A percentile compares a stretch with the other conserved stretches of the same genome.
phyloP scores from a whole-genome alignment of 2,329 filamentous ascomycete genomes.

The Pseudomassariella vexata region DNA sequence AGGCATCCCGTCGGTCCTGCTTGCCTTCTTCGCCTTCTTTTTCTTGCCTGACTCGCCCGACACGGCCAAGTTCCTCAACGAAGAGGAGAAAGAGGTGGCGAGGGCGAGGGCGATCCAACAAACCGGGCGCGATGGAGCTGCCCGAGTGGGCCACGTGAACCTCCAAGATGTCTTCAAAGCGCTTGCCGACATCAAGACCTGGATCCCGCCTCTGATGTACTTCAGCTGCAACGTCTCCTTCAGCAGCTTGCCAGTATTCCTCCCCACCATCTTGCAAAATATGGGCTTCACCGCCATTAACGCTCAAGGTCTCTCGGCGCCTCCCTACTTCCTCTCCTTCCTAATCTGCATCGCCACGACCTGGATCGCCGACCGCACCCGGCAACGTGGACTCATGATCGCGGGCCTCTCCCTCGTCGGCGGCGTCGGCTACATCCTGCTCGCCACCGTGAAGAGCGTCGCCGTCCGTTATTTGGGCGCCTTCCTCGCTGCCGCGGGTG shows the following conservation, averaged over 20 bases:
- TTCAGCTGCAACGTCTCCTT: constrained; percentile 52
- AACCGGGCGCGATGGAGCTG: constrained; percentile 41
- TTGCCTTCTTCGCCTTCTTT: constrained; percentile 22
- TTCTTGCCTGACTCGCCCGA: constrained; percentile 40
- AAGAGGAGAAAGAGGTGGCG: constrained; percentile 53
- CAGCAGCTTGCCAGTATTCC: constrained; percentile 58
- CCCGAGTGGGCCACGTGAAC: constrained; percentile 38
- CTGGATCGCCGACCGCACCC: constrained; percentile 58
- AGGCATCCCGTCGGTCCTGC: constrained; percentile 25
- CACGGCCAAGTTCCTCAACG: constrained; percentile 46
- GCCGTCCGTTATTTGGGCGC: constrained; percentile 34
- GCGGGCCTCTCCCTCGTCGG: constrained; percentile 49
- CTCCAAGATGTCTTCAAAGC: constrained; percentile 40
- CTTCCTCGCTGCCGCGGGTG: constrained; percentile 49
- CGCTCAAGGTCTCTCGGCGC: constrained; percentile 67
- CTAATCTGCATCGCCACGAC: constrained; percentile 55
- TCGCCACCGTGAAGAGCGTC: constrained; percentile 45
- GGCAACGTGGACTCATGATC: constrained; percentile 59
- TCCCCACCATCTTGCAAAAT: constrained; percentile 55
- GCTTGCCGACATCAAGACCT: constrained; percentile 42
- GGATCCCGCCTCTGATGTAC: constrained; percentile 37
- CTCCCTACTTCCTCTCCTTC: constrained; percentile 65
- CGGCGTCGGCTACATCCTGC: constrained; percentile 58
- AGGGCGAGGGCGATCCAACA: constrained; percentile 46
- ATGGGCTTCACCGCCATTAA: constrained; percentile 65